phyloP scores from a whole-genome alignment of 352 stramenopile genomes.

The Phytopythium montanum region DNA sequence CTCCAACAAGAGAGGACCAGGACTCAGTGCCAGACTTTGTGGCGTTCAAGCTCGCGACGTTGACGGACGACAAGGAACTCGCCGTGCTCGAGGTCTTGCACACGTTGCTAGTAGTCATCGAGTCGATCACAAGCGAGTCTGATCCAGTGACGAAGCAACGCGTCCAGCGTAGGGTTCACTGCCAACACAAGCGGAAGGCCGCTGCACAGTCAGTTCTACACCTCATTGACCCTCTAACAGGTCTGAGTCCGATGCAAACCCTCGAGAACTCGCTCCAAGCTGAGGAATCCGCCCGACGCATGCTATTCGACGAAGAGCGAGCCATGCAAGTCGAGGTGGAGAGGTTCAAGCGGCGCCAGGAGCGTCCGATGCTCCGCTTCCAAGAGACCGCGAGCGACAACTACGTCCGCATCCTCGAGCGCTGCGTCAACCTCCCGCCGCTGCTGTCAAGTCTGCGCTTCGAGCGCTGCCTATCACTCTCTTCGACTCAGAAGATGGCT shows the following conservation, averaged over 20 bases:
- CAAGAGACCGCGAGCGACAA: constrained; percentile 49
- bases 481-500: constrained; percentile 33
- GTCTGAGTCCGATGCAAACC: background rate
- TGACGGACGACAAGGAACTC: constrained; percentile 9
- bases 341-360: constrained; percentile 25
- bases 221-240: background rate
- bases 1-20: background rate
- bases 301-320: constrained; percentile 24
- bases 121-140: constrained; percentile 8
- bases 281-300: background rate
- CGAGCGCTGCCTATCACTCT: constrained; percentile 34
- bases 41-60: background rate
- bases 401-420: constrained; percentile 42
- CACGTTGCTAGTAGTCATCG: constrained; percentile 12
- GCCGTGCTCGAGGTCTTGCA: constrained; percentile 10
- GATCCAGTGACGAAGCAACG: background rate
- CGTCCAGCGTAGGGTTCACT: background rate
- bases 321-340: constrained; percentile 47
- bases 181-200: background rate
- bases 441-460: constrained; percentile 49
- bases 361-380: constrained; percentile 37
- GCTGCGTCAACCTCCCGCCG: constrained; percentile 48
- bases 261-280: constrained; percentile 41
- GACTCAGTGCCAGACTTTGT: background rate
- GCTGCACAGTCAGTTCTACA: background rate